Evolutionary conservation across 1,284 basidiomycete species (phyloP), one percentile per base, ranked within the genome.

Genomic region (Malassezia obtusa): DNA sequence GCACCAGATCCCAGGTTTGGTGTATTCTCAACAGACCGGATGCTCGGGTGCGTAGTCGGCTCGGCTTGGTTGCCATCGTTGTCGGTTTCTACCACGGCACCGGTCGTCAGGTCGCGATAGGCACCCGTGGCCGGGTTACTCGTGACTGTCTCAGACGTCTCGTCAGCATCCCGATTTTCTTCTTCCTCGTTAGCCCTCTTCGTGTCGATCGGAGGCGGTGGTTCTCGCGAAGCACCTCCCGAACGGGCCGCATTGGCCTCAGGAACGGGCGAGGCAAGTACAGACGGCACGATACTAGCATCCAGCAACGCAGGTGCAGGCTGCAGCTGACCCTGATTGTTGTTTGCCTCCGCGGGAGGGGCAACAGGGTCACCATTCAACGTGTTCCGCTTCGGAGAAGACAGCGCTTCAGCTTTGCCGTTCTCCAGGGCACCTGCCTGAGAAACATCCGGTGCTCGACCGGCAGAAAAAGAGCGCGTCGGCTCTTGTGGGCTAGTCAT

Each of bases 41-140:
- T 41, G 15, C 14, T 48, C 11, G 53, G 53, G 24, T 50, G 53
- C n/a, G 10, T 9, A 1, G 53, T 50, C 1, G 53, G 53, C 21
- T 28, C 37, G 3, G 53, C 48, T 28, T n/a, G n/a, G 26, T 56
- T 50, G 24, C 53, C 53, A 4, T 50, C 48, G 7, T 50, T 38
- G 38, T 56, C 49, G 17, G 49, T 56, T 30, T 56, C 53, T 17
- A 56, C 48, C 15, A 56, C 53, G 17, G 38, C 48, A 9, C 53
- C 53, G 11, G 47, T 56, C 11, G 24, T 14, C 33, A 56, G 44
- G 25, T 56, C 53, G 21, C 53, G 53, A 17, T 49, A 56, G 9
- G 53, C 53, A 8, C 22, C 48, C 4, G 49, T 50, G 9, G 53
- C 48, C 3, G 43, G 17, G 14, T 33, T 46, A 32, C 14, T 50